Base-by-base conservation (phyloP, 2,329 filamentous ascomycete genomes). In the Tolypocladium sp. region DNA sequence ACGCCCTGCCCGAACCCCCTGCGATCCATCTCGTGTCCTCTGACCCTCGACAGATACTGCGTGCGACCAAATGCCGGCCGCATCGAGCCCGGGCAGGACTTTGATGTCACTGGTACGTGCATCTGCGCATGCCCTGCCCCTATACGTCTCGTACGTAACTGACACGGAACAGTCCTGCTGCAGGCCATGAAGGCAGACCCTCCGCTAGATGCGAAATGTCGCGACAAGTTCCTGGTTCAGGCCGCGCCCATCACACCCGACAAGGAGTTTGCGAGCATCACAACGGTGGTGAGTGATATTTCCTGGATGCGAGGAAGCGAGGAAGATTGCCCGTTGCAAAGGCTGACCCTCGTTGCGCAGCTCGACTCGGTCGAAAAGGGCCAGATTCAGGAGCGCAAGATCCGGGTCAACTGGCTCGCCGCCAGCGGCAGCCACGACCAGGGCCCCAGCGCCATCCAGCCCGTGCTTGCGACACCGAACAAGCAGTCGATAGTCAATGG, bases 171-270 rank as follows among this genome's bases (percentile, higher is more conserved):
- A 95, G 94, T 99, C 60, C 87, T 97, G 42, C 86, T 99, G 49
- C 94, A 99, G 78, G 92, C 93, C 30, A 97, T 99, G 94, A 97
- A 96, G 81, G 86, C 91, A 70, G 92, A 97, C 69, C 93, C 93
- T 59, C 84, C 92, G 25, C 74, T 81, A 60, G 92, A 96, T 72
- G 87, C 89, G 63, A 92, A 91, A 74, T 99, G 94, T 79, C 89
- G 91, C 74, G 93, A 97, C 82, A 97, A 97, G 79, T 97, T 97
- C 75, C 84, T 97, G 58, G 93, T 97, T 41, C 93, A 97, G 77
- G 95, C 92, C 33, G 90, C 96, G 55, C 81, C 86, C 57, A 90
- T 97, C 65, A 88, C 88, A 27, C 81, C 86, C 63, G 90, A 96
- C 70, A 90, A 92, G 77, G 91, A 96, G 69, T 91, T 90, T 68